A percentile compares a stretch with the other conserved stretches of the same genome.
phyloP scores from a whole-genome alignment of 768 basidiomycete genomes.

The Tubosaeta brunneosetosa region DNA sequence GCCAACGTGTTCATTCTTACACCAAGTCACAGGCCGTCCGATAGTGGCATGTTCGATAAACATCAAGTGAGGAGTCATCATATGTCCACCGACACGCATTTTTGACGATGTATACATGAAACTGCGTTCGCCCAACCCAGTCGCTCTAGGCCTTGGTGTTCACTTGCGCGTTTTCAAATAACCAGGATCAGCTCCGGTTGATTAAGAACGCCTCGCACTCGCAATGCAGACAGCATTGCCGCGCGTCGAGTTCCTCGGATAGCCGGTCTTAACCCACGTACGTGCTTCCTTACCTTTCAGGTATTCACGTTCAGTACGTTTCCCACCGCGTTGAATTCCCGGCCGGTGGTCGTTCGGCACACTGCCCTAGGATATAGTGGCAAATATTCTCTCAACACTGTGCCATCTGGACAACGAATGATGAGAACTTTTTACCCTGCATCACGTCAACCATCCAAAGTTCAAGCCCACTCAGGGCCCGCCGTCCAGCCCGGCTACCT shows the following conservation, averaged over 20 bases:
- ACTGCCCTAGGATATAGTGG: background rate
- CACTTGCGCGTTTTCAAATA: background rate
- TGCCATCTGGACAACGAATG: background rate
- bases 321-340: background rate
- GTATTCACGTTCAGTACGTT: too few species aligned
- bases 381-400: background rate
- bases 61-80: background rate
- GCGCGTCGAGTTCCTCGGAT: background rate
- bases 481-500: background rate
- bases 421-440: background rate
- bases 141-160: background rate
- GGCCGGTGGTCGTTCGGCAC: background rate
- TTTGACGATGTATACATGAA: background rate
- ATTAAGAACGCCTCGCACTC: background rate
- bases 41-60: background rate
- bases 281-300: background rate
- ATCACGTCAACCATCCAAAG: background rate
- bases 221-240: background rate
- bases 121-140: background rate
- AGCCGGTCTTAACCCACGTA: background rate
- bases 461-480: background rate
- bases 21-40: background rate
- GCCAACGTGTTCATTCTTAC: slow-evolving; percentile 2
- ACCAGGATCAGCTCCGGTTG: background rate
- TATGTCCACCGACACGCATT: background rate